Conservation (phyloP, 176 grass and related monocot species). For the Thalia dealbata region DNA sequence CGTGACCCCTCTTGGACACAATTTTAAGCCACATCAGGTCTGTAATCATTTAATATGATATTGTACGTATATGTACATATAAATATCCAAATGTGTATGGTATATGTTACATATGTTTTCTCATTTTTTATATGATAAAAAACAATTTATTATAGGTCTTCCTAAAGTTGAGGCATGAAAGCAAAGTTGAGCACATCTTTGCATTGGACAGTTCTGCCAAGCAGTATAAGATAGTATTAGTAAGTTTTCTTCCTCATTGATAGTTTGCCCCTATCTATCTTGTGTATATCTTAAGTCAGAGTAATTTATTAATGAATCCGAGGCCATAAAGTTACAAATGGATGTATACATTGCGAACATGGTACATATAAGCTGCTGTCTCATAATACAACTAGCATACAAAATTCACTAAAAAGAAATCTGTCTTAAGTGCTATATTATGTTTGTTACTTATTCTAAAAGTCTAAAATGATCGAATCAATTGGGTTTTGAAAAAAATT, state of each 20-base stretch:
- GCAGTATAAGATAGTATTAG: slow-evolving; percentile 57
- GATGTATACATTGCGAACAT: not conserved
- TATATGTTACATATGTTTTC: slow-evolving; percentile 1
- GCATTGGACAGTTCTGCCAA: slow-evolving; percentile 49
- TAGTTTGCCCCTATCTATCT: not conserved
- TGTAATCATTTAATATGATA: slow-evolving; percentile 3
- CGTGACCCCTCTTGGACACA: slow-evolving; percentile 10
- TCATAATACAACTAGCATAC: no score
- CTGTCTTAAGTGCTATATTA: no score
- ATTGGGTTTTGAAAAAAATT: no score
- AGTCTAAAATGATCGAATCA: no score
- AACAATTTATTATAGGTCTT: slow-evolving; percentile 50
- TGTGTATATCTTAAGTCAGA: not conserved
- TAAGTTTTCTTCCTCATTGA: not conserved
- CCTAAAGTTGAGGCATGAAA: slow-evolving; percentile 88
- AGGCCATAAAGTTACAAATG: not conserved
- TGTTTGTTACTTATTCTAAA: no score
- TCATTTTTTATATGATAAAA: slow-evolving; percentile 19
- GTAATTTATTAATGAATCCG: not conserved
- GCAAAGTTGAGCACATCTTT: slow-evolving; percentile 88
- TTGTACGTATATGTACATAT: not conserved
- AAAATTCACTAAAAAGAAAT: no score
- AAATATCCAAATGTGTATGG: not conserved
- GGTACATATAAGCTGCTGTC: not conserved
- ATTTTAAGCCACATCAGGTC: slow-evolving; percentile 72